Evolutionary conservation across 208 protist genomes (phyloP).

Genomic region (Entamoeba histolytica): DNA sequence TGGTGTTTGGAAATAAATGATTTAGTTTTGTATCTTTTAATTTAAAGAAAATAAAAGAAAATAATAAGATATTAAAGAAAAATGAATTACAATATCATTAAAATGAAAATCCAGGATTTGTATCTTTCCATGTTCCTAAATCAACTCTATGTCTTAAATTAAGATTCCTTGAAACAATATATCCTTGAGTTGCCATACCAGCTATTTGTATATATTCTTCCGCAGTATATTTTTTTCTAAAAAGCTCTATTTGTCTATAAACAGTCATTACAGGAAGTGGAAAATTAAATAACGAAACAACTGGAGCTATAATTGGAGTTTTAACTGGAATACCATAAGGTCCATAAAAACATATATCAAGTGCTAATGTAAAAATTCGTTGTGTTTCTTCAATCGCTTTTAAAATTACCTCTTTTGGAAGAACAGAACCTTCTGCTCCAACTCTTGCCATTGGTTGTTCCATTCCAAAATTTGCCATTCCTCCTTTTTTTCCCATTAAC

Average conservation of each 20-base stretch:
- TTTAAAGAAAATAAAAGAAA: too few species aligned
- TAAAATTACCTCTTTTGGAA: neutral
- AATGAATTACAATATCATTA: too few species aligned
- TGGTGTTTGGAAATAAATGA: neutral
- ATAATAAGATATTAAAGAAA: too few species aligned
- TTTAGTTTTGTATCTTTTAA: neutral
- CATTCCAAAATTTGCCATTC: neutral
- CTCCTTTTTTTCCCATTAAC: neutral
- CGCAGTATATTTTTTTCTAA: neutral
- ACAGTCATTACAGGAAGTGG: neutral
- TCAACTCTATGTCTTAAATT: neutral
- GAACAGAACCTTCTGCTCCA: neutral
- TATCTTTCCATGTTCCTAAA: neutral
- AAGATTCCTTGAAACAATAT: neutral
- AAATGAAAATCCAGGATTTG: neutral
- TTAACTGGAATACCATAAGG: neutral
- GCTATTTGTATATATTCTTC: neutral
- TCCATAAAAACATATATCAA: neutral
- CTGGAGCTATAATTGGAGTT: neutral
- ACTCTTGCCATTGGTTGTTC: neutral
- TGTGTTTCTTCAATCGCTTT: neutral
- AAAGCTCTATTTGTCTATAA: neutral
- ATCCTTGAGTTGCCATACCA: neutral
- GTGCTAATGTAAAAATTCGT: neutral
- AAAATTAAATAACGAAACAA: neutral